Percentiles rank a stretch among this genome's conserved stretches.
Evolutionary conservation across 768 basidiomycete genomes (phyloP).

Genomic region (Hebeloma cylindrosporum): DNA sequence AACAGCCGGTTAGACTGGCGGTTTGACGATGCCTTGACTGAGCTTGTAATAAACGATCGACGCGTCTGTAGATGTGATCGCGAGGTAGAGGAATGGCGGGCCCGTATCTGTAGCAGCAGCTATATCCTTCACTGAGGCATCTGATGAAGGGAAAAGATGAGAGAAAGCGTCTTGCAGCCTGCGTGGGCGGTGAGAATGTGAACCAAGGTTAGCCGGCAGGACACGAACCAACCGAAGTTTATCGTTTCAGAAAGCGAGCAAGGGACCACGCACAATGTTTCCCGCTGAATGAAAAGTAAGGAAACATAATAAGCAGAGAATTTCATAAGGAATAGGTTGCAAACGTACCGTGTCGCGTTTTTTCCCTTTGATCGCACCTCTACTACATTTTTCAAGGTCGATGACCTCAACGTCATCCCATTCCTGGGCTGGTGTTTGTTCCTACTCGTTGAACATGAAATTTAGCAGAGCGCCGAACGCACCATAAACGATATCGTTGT

Average conservation of each 20-base stretch:
- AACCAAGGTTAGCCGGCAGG: background rate
- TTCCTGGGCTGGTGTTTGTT: constrained; percentile 76
- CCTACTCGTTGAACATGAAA: background rate
- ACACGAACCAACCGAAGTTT: constrained; percentile 55
- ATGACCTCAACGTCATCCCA: constrained; percentile 67
- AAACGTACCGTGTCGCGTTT: constrained; percentile 51
- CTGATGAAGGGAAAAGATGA: constrained; percentile 31
- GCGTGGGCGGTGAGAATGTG: background rate
- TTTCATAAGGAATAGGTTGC: background rate
- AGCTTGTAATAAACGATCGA: constrained; percentile 86
- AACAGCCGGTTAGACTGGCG: constrained; percentile 47
- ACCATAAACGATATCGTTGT: constrained; percentile 73
- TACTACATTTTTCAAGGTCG: constrained; percentile 53
- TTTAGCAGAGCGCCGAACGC: constrained; percentile 13
- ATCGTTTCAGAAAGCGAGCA: constrained; percentile 67
- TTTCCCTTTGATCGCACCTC: constrained; percentile 60
- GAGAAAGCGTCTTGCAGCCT: constrained; percentile 63
- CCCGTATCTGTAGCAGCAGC: background rate
- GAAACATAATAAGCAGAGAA: constrained; percentile 6
- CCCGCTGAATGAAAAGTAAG: constrained; percentile 36
- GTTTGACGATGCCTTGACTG: constrained; percentile 75
- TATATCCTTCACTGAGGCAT: constrained; percentile 28
- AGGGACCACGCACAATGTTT: constrained; percentile 55
- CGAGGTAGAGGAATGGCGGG: constrained; percentile 51
- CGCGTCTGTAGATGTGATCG: constrained; percentile 73